phyloP scores from a whole-genome alignment of 176 grass and related monocot species.

The Ananas comosus region DNA sequence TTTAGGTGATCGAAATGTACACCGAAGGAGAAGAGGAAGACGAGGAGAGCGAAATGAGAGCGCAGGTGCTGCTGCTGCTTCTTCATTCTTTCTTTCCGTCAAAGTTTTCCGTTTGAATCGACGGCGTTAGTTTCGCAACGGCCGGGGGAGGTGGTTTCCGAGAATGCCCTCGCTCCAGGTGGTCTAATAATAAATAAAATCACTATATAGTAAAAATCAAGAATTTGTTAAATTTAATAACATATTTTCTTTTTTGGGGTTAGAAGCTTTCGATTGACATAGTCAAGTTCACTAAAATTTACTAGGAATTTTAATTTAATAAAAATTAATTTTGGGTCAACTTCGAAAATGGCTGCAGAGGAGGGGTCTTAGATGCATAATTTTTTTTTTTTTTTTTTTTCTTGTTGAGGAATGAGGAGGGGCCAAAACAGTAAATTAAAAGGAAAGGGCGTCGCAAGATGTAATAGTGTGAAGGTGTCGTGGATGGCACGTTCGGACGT shows the following conservation, averaged over 20 bases:
- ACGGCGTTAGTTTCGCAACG: slow-evolving; percentile 1
- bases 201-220: too few relatives aligned
- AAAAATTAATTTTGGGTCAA: background rate
- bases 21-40: background rate
- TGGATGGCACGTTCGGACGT: background rate
- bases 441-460: background rate
- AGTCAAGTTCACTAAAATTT: too few relatives aligned
- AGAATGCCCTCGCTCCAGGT: too few relatives aligned
- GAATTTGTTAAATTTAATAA: too few relatives aligned
- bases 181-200: too few relatives aligned
- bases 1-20: too few relatives aligned
- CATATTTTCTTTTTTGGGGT: too few relatives aligned
- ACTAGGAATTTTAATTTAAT: background rate
- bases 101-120: background rate
- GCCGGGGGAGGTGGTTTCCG: background rate
- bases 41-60: background rate
- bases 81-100: background rate
- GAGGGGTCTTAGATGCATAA: too few relatives aligned
- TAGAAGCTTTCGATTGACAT: too few relatives aligned
- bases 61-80: background rate
- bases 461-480: background rate
- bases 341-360: too few relatives aligned
- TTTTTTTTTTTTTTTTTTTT: background rate
- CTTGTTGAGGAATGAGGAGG: background rate
- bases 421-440: background rate